These are phyloP conservation scores for Furcasterigmium furcatum DNA, from an alignment of 2,329 filamentous ascomycete species.

Conservation along the genomic window DNA sequence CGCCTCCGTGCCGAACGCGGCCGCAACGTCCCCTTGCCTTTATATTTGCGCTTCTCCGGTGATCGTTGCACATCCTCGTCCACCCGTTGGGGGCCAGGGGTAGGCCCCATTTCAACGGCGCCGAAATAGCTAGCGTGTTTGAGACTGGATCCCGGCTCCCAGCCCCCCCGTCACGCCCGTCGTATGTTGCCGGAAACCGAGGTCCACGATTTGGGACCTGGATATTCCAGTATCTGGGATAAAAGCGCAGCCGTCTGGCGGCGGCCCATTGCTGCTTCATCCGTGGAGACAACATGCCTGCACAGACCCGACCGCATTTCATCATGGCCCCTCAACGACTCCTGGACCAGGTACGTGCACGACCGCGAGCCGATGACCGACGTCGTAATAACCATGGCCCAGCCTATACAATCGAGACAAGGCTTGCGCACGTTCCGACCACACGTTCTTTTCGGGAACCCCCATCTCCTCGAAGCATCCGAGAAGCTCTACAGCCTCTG, in stretches of 20 bases:
- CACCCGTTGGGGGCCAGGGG: background rate
- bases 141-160: background rate
- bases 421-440: background rate
- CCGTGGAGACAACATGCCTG: background rate
- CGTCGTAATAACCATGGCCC: no score
- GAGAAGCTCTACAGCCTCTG: background rate
- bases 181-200: background rate
- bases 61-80: background rate
- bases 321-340: background rate
- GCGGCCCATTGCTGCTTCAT: background rate
- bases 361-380: background rate
- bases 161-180: background rate
- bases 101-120: background rate
- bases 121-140: background rate
- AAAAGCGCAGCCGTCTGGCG: background rate
- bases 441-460: background rate
- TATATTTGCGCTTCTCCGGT: background rate
- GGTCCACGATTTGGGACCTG: background rate
- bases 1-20: background rate
- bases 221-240: background rate
- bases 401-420: background rate
- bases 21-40: background rate
- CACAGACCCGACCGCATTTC: background rate
- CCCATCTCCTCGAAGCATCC: background rate
- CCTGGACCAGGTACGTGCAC: background rate